phyloP scores from a whole-genome alignment of 2,329 filamentous ascomycete genomes.

The Aspergillus quadrilineatus region DNA sequence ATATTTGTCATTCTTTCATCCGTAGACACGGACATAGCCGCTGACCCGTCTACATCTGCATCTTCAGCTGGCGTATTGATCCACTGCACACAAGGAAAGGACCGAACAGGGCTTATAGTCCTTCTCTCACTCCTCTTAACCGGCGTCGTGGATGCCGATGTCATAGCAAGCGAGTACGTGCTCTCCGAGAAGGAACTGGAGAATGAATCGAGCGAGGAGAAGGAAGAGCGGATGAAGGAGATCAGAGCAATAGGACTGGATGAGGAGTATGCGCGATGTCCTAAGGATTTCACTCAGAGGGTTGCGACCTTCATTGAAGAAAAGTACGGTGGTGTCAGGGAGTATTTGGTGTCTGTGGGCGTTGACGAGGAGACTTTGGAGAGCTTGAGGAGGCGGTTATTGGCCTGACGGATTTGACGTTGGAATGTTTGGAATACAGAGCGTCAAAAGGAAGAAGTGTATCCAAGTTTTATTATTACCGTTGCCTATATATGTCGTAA shows the following conservation, averaged over 20 bases:
- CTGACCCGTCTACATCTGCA: constrained; percentile 20
- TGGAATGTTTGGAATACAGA: no score
- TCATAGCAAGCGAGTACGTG: constrained; percentile 70
- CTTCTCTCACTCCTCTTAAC: constrained; percentile 67
- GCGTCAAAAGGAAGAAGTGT: not conserved
- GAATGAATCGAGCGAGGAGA: constrained; percentile 60
- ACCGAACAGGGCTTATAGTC: constrained; percentile 72
- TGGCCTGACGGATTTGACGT: constrained; percentile 20
- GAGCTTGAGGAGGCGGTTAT: constrained; percentile 29
- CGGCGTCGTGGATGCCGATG: constrained; percentile 51
- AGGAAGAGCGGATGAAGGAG: constrained; percentile 64
- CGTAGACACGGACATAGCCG: not conserved
- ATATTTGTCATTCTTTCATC: constrained; percentile 59
- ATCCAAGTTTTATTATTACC: constrained; percentile 1
- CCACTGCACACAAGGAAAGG: constrained; percentile 89
- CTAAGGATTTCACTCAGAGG: constrained; percentile 61
- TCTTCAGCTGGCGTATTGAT: constrained; percentile 53
- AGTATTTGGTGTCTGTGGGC: constrained; percentile 66
- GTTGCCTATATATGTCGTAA: constrained; percentile 2
- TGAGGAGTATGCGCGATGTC: constrained; percentile 70
- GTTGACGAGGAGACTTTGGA: constrained; percentile 50
- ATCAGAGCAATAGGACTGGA: constrained; percentile 69
- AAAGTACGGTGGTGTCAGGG: constrained; percentile 64
- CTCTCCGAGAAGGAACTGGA: constrained; percentile 63
- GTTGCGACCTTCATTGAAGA: constrained; percentile 59